A percentile compares a stretch with the other conserved stretches of the same genome.
phyloP scores from a whole-genome alignment of 208 protist species.

The Naegleria fowleri region DNA sequence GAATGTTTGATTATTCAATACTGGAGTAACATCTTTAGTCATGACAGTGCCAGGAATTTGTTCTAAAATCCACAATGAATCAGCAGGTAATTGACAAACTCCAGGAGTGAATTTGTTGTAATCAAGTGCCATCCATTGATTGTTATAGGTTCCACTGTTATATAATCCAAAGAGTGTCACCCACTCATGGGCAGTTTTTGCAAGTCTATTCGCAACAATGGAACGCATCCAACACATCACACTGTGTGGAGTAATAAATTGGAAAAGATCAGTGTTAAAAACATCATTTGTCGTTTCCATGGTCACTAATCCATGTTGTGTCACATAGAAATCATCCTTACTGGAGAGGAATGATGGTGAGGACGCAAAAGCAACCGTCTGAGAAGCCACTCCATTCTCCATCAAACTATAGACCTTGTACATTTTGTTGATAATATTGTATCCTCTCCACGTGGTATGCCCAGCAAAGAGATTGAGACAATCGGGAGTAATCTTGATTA shows the following conservation, averaged over 20 bases:
- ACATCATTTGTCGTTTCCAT: slow-evolving; percentile 30
- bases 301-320: not conserved
- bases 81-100: slow-evolving; percentile 1
- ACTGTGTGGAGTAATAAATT: not conserved
- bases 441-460: slow-evolving; percentile 27
- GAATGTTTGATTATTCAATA: slow-evolving; percentile 41
- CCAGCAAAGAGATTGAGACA: slow-evolving; percentile 9
- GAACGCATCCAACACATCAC: slow-evolving; percentile 23
- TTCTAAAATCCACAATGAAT: slow-evolving; percentile 46
- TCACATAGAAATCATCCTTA: slow-evolving; percentile 30
- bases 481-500: not conserved
- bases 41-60: slow-evolving; percentile 45
- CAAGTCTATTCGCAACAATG: slow-evolving; percentile 2
- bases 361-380: not conserved
- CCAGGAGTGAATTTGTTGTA: slow-evolving; percentile 33
- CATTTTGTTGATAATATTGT: slow-evolving; percentile 18
- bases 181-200: not conserved
- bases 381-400: not conserved
- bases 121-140: slow-evolving; percentile 52
- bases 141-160: slow-evolving; percentile 34
- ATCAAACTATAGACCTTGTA: slow-evolving; percentile 11
- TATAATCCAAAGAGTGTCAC: not conserved
- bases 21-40: slow-evolving; percentile 38
- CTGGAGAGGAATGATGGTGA: not conserved
- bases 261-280: not conserved